Evolutionary conservation across 495 filamentous ascomycete species (phyloP).

Genomic region (Penicillium cosmopolitanum): DNA sequence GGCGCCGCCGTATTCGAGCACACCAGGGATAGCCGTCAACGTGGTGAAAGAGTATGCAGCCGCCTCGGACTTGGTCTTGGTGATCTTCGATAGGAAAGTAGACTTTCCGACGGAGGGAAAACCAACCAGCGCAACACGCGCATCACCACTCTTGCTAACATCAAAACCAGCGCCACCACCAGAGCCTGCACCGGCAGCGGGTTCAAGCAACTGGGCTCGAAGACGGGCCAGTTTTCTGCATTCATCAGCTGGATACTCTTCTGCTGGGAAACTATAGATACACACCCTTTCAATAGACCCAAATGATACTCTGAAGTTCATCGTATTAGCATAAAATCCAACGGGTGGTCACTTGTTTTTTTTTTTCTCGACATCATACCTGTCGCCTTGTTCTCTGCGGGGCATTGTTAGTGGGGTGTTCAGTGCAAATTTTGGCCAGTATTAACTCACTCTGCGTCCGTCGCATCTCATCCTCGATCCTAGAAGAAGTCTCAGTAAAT

Average conservation of each 20-base stretch:
- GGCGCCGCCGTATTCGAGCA: constrained; percentile 96
- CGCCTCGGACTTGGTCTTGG: constrained; percentile 96
- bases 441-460: constrained; percentile 84
- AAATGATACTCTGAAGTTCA: constrained; percentile 84
- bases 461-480: constrained; percentile 99
- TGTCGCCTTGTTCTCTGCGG: constrained; percentile 96
- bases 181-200: constrained; percentile 72
- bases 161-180: constrained; percentile 87
- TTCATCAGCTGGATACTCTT: constrained; percentile 10
- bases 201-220: constrained; percentile 93
- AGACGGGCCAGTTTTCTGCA: constrained; percentile 91
- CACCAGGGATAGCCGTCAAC: constrained; percentile 94
- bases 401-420: constrained; percentile 43
- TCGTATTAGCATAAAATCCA: constrained; percentile 21
- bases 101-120: constrained; percentile 99
- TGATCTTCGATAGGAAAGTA: constrained; percentile 98
- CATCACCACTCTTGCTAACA: constrained; percentile 96
- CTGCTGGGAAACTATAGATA: constrained; percentile 4
- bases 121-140: constrained; percentile 94
- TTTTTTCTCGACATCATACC: constrained; percentile 54
- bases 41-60: constrained; percentile 98
- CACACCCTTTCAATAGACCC: constrained; percentile 93
- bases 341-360: neutral
- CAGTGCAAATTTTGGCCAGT: constrained; percentile 17
- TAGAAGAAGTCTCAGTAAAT: constrained; percentile 38